Evolutionary conservation across 169 alveolate genomes (phyloP), one percentile per base, ranked within the genome.

Genomic region (Eimeria sp.): DNA sequence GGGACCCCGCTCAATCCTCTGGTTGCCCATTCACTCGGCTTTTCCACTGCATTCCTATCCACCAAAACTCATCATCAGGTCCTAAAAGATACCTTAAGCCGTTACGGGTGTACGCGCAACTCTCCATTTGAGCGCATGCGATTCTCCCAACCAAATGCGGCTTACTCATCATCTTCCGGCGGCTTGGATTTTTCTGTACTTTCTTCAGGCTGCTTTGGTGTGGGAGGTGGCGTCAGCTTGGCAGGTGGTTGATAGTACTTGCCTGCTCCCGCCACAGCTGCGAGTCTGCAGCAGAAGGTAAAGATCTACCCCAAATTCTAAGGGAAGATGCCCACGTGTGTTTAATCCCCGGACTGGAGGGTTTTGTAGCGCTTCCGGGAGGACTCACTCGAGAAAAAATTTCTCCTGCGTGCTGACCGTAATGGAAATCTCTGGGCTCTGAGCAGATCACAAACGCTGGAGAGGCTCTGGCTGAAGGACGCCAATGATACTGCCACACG

Each of bases 381-480:
- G 30, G 51, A 83, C 91, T 30, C 34, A 83, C 91, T 83, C 75
- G 5, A 6, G 54, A 57, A 54, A 83, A 45, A 83, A 83, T 14
- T 51, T 83, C 76, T 83, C 75, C 51, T 51, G 70, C 5, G 91
- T 83, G 75, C 51, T 51, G 11, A 83, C 91, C 5, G 54, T 27
- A 75, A 57, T 30, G 25, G 47, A 43, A 27, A 54, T n/a, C 47
- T 83, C 91, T 16, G 75, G 91, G 57, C 61, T 51, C 91, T 83
- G 75, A 51, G 82, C 82, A 72, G 82, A 34, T 27, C 54, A 72
- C 82, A 72, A 11, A 27, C 18, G 20, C 49, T 72, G 45, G 27
- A 13, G n/a, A 75, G 40, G 61, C 86, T 13, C 49, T 14, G 30
- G n/a, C 86, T 75, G 34, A 27, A 34, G 27, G n/a, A 13, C 49